Evolutionary conservation across 257 asterid genomes (phyloP), one percentile per base, ranked within the genome.

Genomic region (Euphrasia confusa): DNA sequence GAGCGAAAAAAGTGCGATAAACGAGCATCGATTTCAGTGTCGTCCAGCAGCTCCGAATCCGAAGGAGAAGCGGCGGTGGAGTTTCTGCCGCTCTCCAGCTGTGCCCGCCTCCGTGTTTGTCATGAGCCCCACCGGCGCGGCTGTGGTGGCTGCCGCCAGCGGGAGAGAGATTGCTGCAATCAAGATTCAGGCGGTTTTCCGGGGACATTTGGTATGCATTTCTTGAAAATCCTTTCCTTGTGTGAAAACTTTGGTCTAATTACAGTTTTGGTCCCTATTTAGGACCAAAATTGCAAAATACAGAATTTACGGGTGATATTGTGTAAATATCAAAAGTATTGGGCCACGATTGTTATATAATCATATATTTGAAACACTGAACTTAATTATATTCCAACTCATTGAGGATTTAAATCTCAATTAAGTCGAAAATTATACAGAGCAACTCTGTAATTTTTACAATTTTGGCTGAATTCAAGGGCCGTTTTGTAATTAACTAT

Each of bases 171-270:
- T 60, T 35, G 95, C 96, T 30, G 93, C 90, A 4, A 53, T 80
- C 65, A 81, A 68, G 79, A 87, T 90, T 76, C 97, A 90, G 80
- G 82, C 97, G 12, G 89, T 81, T 35, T 90, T 90, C 64, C 85
- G 97, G 35, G 91, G 94, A 2, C 88, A 82, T 71, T 77, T 90
- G 91, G 97, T 90, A 1, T 49, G 30, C 58, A 6, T 17, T 53
- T 53, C 21, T 17, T 50, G 3, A 21, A 54, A 54, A 10, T 54
- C 14, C 55, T 27, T 0, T n/a, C n/a, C n/a, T 1, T 10, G 14
- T 10, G 49, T 42, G 49, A 10, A 40, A 40, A 42, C 49, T 42
- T 42, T 12, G 10, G 10, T 35, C 40, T 35, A 35, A 35, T 35
- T 35, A 2, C 40, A 35, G 12, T 11, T 42, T 10, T 2, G 49